Base-by-base conservation (phyloP, 2,329 filamentous ascomycete species). In the Xylaria sp. region DNA sequence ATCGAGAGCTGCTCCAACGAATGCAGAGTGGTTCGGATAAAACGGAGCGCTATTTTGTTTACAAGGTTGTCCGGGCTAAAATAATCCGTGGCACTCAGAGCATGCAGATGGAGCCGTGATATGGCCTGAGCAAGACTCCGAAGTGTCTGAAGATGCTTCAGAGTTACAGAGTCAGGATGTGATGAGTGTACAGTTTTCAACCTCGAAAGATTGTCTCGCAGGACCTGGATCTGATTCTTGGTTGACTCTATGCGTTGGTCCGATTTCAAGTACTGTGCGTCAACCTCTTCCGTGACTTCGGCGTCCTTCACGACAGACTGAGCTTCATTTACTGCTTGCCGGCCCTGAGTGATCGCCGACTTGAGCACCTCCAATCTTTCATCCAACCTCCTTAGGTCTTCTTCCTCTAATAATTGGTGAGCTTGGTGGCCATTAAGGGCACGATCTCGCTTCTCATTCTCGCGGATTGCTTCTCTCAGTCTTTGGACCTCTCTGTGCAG, bases 401-500 rank as follows among this genome's bases (percentile, higher is more conserved):
- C 34, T 55, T 59, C 34, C 2, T 48, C 55, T 2, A 39, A 34
- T 50, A 23, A 6, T 42, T 39, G 2, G 39, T 52, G 16, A 16
- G 10, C 39, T 13, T 3, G 4, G 54, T 61, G 30, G 13, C 11
- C n/a, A 16, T 35, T 53, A 6, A 19, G 10, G 4, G 39, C 37
- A 42, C 7, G 11, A 46, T 10, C 49, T 13, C 6, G 11, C 23
- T 2, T 35, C 30, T 4, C 6, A 2, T 23, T 18, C 19, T 47
- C 44, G 37, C 30, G 13, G 23, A 55, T 50, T 51, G 50, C 57
- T 52, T 58, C 9, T 16, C 50, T 57, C 35, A 42, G 57, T 46
- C 53, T n/a, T 18, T 60, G 18, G 42, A 37, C 54, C 53, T 63
- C 60, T 51, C 30, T 57, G 8, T 39, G 60, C 30, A 63, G 18